Conservation (phyloP, 1,139 yeast species). For the Geotrichum candidum region DNA sequence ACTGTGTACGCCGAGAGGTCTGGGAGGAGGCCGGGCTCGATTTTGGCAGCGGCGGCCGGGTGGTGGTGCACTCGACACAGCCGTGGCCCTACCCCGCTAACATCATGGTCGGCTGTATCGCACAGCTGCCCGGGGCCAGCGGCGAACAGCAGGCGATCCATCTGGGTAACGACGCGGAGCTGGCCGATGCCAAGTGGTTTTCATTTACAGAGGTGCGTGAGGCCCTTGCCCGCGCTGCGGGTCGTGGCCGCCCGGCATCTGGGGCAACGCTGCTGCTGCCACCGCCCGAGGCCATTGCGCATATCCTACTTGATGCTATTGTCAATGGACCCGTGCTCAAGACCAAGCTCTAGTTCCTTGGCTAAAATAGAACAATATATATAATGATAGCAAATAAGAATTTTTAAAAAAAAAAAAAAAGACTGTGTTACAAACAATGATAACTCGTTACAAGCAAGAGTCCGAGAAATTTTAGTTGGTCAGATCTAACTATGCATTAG, state of each 20-base stretch:
- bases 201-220: constrained; percentile 48
- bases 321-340: constrained; percentile 22
- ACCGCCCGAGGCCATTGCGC: constrained; percentile 47
- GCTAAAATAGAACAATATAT: too few species aligned
- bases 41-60: constrained; percentile 54
- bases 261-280: constrained; percentile 33
- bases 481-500: too few species aligned
- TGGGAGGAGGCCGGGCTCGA: constrained; percentile 94
- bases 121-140: constrained; percentile 55
- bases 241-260: neutral
- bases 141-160: constrained; percentile 46
- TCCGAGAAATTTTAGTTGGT: too few species aligned
- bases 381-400: too few species aligned
- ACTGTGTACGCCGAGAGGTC: constrained; percentile 79
- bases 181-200: constrained; percentile 82
- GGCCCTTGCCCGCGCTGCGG: constrained; percentile 39
- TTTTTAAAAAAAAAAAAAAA: too few species aligned
- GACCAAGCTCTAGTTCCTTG: neutral
- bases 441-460: too few species aligned
- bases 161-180: constrained; percentile 77
- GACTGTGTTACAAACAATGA: too few species aligned
- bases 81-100: constrained; percentile 98
- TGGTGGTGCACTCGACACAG: constrained; percentile 63
- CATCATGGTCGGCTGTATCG: constrained; percentile 89
- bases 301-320: constrained; percentile 39